Evolutionary conservation across 371 early-diverging fungal genomes (phyloP), one percentile per base, ranked within the genome.

Genomic region (Quaeritorhiza haematococci): DNA sequence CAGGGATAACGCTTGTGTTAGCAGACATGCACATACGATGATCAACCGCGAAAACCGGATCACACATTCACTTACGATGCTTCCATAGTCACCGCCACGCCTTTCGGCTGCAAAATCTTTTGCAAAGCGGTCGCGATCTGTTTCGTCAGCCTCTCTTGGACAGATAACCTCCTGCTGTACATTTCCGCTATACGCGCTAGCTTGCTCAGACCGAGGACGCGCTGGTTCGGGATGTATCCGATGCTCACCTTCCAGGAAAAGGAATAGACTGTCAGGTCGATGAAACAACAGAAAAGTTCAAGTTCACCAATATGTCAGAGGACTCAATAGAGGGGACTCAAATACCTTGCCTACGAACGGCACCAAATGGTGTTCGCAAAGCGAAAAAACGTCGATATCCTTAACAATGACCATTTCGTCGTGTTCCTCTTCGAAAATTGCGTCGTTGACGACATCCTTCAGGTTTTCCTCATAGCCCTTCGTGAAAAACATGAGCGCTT

Each of bases 311-410:
- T 10, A n/a, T 2, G 5, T 43, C 5, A 3, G 24, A 1, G 24
- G 6, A 19, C 44, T 33, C 23, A 30, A 4, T 27, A 5, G 5
- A 26, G 42, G 42, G 19, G 5, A 24, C 7, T 3, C 13, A 34
- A 26, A 44, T 69, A 88, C 92, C 80, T 92, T 96, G 57, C 97
- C 96, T 55, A 86, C 84, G 62, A 98, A 96, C 3, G 98, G 98
- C 0, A 98, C 98, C 85, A 97, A 81, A 64, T 98, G 98, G 72
- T 98, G 98, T 72, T 98, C 98, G 73, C 98, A 98, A 52, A 97
- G 73, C 17, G 94, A 93, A 67, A 92, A 94, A 1, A 96, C 83
- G 58, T 92, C 91, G 56, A 97, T 94, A 67, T 96, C 85, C 71
- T 88, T 91, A 19, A 95, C 94, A 76, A 97, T 88, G 17, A 73